Evolutionary conservation across 106 monocot species (phyloP).

Genomic region (Cymbidium sinense): DNA sequence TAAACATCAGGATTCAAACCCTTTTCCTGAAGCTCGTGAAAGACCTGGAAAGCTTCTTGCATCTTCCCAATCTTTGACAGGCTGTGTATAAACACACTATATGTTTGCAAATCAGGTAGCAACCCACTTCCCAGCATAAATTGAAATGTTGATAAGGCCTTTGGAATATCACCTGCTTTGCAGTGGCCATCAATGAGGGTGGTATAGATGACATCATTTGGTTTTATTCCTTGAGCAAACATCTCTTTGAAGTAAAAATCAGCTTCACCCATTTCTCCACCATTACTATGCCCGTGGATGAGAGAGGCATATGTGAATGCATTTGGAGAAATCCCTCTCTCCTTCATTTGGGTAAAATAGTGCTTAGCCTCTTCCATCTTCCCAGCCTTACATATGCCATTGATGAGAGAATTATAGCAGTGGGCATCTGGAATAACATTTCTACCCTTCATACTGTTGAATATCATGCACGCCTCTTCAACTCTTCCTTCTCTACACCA

Average conservation of each 20-base stretch:
- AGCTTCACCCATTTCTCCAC: slow-evolving; percentile 54
- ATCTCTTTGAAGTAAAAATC: slow-evolving; percentile 53
- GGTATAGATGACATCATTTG: slow-evolving; percentile 61
- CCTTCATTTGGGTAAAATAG: slow-evolving; percentile 41
- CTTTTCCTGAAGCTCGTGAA: slow-evolving; percentile 50
- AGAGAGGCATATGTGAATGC: slow-evolving; percentile 61
- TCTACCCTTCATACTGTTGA: slow-evolving; percentile 41
- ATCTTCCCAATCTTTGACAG: slow-evolving; percentile 55
- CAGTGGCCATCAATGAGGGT: slow-evolving; percentile 61
- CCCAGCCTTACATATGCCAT: slow-evolving; percentile 51
- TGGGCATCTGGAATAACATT: slow-evolving; percentile 47
- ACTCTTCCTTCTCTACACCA: slow-evolving; percentile 42
- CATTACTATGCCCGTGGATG: slow-evolving; percentile 50
- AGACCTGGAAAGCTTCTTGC: slow-evolving; percentile 48
- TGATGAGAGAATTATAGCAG: slow-evolving; percentile 75
- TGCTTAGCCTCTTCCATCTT: slow-evolving; percentile 53
- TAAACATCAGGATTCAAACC: slow-evolving; percentile 56
- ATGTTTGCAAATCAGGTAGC: slow-evolving; percentile 56
- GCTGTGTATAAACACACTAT: slow-evolving; percentile 61
- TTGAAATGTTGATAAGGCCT: slow-evolving; percentile 36
- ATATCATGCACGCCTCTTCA: slow-evolving; percentile 35
- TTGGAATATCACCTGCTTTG: slow-evolving; percentile 36
- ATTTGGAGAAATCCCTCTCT: slow-evolving; percentile 52
- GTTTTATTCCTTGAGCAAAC: slow-evolving; percentile 47
- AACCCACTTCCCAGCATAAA: slow-evolving; percentile 43